Base-by-base conservation (phyloP, 306 rosid genomes). In the Cucumis hystrix region DNA sequence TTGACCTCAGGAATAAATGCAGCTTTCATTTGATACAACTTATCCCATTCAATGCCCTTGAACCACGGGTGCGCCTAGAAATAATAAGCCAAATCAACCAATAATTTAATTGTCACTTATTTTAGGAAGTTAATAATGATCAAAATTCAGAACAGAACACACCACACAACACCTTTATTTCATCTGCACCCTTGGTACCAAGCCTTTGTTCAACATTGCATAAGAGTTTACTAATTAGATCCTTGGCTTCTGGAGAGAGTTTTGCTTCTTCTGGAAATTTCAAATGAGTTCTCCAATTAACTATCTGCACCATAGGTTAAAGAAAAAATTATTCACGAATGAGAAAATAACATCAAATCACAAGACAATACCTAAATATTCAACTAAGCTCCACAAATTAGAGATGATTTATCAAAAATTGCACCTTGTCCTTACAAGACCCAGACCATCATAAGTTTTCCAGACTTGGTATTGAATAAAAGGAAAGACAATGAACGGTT, bases 1-100 rank as follows among this genome's bases (percentile, higher is more conserved):
- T 90, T 92, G 88, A 95, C 99, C 89, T 95, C 98, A 17, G 99
- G 99, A 84, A 96, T 89, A 84, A 96, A 96, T 82, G 97, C 99
- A 82, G 99, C 99, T 84, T 87, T 89, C 87, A 91, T 92, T 68
- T 92, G 94, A 87, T 96, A 91, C 84, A 96, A 79, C 67, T 84
- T 91, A 77, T 91, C 97, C 98, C 99, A 96, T 77, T 96, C 97
- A 77, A 92, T 79, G 65, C 91, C 96, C 80, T 85, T 96, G 83
- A 96, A 96, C 98, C 98, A 96, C 59, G 91, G 89, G 80, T 92
- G 99, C 80, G 97, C 93, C 99, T 96, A 84, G 58, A 85, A 79
- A 80, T 73, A 80, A 86, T 40, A 69, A 30, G 70, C 62, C 64
- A 80, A 61, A 55, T 81, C 74, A 81, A 83, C 75, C 78, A 75